Evolutionary conservation across 2,329 filamentous ascomycete species (phyloP).

Genomic region (Phialemoniopsis sp.): DNA sequence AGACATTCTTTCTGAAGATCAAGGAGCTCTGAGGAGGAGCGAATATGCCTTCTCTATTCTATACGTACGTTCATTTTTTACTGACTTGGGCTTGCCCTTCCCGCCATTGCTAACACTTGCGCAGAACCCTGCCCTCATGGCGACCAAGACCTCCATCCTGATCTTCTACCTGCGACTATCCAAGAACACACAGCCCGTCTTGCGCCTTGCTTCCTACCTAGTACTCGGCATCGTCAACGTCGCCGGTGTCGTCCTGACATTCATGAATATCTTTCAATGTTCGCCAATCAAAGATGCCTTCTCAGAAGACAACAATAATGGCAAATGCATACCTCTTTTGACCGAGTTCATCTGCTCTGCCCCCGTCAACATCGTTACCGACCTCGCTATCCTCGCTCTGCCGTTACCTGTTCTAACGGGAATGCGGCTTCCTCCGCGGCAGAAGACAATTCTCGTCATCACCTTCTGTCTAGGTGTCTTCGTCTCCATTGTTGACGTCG

Average conservation of each 20-base stretch:
- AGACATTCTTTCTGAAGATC: constrained; percentile 49
- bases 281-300: constrained; percentile 69
- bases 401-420: constrained; percentile 84
- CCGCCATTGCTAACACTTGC: constrained; percentile 5
- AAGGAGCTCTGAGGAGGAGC: constrained; percentile 47
- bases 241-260: constrained; percentile 73
- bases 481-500: constrained; percentile 80
- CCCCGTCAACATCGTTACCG: constrained; percentile 88
- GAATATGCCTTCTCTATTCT: constrained; percentile 64
- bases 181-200: constrained; percentile 69
- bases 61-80: constrained; percentile 42
- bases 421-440: constrained; percentile 78
- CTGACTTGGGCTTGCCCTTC: background rate
- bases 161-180: constrained; percentile 85
- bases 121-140: constrained; percentile 84
- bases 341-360: constrained; percentile 70
- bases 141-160: constrained; percentile 87
- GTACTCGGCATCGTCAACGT: constrained; percentile 75
- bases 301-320: constrained; percentile 26
- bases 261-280: constrained; percentile 88
- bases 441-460: constrained; percentile 82
- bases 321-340: constrained; percentile 51
- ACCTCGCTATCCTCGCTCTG: constrained; percentile 80
- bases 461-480: constrained; percentile 88
- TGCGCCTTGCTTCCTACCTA: constrained; percentile 77